A percentile compares a stretch with the other conserved stretches of the same genome.
phyloP scores from a whole-genome alignment of 352 stramenopile genomes.

The Hyaloperonospora brassicae region DNA sequence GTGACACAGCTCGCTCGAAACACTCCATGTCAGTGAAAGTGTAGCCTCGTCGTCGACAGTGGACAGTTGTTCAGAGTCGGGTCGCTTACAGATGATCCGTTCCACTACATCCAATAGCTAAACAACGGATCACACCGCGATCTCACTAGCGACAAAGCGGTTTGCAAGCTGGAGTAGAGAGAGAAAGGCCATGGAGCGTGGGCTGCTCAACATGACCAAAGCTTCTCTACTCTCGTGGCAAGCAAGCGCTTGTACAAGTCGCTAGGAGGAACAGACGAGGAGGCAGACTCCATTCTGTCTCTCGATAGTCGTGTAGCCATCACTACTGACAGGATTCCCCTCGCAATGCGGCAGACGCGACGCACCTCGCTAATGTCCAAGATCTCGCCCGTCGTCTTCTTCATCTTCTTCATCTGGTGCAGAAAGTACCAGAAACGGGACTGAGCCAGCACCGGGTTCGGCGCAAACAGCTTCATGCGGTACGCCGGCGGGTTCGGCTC shows the following conservation, averaged over 20 bases:
- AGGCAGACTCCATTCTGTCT: slow-evolving; percentile 2
- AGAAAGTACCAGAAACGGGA: slow-evolving; percentile 99
- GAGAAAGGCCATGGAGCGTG: slow-evolving; percentile 18
- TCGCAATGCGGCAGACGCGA: slow-evolving; percentile 12
- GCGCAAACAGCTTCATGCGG: slow-evolving; percentile 97
- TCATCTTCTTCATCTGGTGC: slow-evolving; percentile 99
- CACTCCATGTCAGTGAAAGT: too few species aligned
- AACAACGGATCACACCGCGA: too few species aligned
- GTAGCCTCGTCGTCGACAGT: too few species aligned
- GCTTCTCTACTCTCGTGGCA: slow-evolving; percentile 73
- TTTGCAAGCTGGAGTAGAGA: slow-evolving; percentile 81
- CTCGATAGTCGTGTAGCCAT: slow-evolving; percentile 9
- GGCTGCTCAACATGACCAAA: slow-evolving; percentile 2
- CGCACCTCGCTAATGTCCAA: slow-evolving; percentile 96
- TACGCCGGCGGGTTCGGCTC: slow-evolving; percentile 97
- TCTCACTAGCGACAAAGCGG: slow-evolving; percentile 42
- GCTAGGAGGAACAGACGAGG: slow-evolving; percentile 39
- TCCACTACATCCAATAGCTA: too few species aligned
- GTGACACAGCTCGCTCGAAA: background rate
- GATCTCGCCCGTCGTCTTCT: slow-evolving; percentile 99
- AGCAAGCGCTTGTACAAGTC: slow-evolving; percentile 62
- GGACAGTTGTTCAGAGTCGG: slow-evolving; percentile 15
- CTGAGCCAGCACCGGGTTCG: slow-evolving; percentile 96
- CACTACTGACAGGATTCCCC: slow-evolving; percentile 12
- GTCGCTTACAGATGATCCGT: slow-evolving; percentile 17